Evolutionary conservation across 2,329 filamentous ascomycete genomes (phyloP), one percentile per base, ranked within the genome.

Genomic region (Aspergillus flavus): DNA sequence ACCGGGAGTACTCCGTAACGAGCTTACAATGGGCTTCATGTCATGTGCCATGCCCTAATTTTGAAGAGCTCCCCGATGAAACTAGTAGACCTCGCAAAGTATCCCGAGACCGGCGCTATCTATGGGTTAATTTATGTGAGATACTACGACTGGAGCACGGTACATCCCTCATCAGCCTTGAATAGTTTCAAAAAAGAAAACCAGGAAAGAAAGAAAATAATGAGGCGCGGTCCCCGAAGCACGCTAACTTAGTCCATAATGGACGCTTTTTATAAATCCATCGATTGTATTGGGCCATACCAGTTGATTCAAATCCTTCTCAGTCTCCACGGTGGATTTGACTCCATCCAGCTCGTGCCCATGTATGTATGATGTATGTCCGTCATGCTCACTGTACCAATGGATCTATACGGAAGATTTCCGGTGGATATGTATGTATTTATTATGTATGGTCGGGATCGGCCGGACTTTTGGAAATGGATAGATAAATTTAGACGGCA

Each of bases 151-250:
- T 36, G 34, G 11, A 21, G 16, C 6, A 23, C n/a, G 14, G 21
- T 11, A 7, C 36, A 52, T 43, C n/a, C 21, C 28, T 58, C 36
- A 6, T 41, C 39, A 50, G 26, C 48, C 34, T 41, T 43, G 14
- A 21, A 43, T 36, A 23, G 41, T 34, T 54, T 28, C 30, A 23
- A 19, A 41, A 30, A 34, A 16, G 26, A 39, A 56, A 57, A 19
- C 26, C 26, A 39, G 23, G 26, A 54, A 21, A 26, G 21, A 50
- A 32, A 57, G 50, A 50, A 58, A 59, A 2, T 1, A 41, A 59
- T 64, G 62, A 64, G 59, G 62, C 58, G 62, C 50, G 50, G 54
- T 52, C 53, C 36, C 41, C 55, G 48, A 55, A 58, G 61, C 62
- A 55, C 59, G 39, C 54, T 59, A 59, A 59, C 43, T 30, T 39